These are phyloP conservation scores for Dioscorea zingiberensis DNA, from an alignment of 106 monocot genomes.

Conservation along the genomic window DNA sequence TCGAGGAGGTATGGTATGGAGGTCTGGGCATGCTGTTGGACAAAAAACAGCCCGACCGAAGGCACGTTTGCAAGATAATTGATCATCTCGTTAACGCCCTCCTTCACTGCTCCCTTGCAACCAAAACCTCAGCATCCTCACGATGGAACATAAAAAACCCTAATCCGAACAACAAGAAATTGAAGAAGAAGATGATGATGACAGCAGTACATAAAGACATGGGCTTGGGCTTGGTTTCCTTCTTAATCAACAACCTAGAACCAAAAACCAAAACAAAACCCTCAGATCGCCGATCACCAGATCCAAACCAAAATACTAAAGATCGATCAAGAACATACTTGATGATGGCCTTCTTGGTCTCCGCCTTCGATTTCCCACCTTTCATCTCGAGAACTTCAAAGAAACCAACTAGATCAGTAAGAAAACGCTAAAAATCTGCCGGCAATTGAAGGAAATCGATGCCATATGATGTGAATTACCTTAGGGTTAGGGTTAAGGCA, in stretches of 20 bases:
- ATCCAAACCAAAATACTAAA: neutral
- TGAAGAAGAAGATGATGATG: too few relatives aligned
- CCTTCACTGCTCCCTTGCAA: too few relatives aligned
- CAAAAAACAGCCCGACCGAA: too few relatives aligned
- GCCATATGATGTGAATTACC: too few relatives aligned
- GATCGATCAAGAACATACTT: conserved; percentile 1
- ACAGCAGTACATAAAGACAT: too few relatives aligned
- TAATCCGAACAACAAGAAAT: too few relatives aligned
- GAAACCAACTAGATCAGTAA: neutral
- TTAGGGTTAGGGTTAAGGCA: neutral
- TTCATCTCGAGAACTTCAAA: neutral
- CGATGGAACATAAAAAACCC: too few relatives aligned
- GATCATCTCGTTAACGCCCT: too few relatives aligned
- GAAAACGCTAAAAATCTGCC: neutral
- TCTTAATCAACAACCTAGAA: conserved; percentile 51
- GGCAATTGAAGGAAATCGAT: neutral
- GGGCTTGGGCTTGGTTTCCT: conserved; percentile 10
- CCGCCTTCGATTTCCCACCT: conserved; percentile 6
- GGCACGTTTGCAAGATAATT: too few relatives aligned
- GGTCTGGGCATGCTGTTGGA: too few relatives aligned
- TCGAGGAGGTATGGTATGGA: too few relatives aligned
- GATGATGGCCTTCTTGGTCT: conserved; percentile 1
- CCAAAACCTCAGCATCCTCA: too few relatives aligned
- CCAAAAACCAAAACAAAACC: conserved; percentile 3
- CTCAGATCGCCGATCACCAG: neutral